Conservation (phyloP, 768 basidiomycete genomes). For the Leccinum arenicola region DNA sequence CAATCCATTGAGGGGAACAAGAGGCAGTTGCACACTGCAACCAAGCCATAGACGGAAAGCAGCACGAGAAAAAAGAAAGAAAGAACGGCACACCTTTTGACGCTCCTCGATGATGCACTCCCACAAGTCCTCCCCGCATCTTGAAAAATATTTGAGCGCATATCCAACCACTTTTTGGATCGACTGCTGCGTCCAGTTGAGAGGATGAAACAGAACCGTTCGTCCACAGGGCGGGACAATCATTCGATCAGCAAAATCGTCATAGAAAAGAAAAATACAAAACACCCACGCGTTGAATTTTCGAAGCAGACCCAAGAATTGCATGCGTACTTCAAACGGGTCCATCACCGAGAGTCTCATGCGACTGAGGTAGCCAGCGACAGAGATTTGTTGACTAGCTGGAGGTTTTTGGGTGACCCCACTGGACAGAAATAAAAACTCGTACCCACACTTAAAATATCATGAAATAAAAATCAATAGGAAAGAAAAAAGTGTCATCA, state of each 20-base stretch:
- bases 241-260: too few relatives aligned
- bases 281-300: slow-evolving; percentile 58
- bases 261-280: slow-evolving; percentile 33
- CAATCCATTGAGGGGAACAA: too few relatives aligned
- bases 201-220: too few relatives aligned
- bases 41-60: not conserved
- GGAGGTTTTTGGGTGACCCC: too few relatives aligned
- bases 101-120: slow-evolving; percentile 91
- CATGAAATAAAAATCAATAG: too few relatives aligned
- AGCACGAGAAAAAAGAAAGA: not conserved
- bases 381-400: too few relatives aligned
- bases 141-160: slow-evolving; percentile 79
- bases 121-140: slow-evolving; percentile 92
- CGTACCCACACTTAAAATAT: too few relatives aligned
- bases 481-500: too few relatives aligned
- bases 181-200: too few relatives aligned
- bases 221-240: too few relatives aligned
- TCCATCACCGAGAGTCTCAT: slow-evolving; percentile 29
- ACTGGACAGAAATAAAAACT: too few relatives aligned
- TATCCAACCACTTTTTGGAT: slow-evolving; percentile 82
- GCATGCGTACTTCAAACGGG: slow-evolving; percentile 72
- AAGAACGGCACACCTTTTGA: slow-evolving; percentile 59
- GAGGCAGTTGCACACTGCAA: not conserved
- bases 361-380: too few relatives aligned
- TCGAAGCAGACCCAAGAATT: slow-evolving; percentile 60